These are phyloP conservation scores for Mucor velutinosus DNA, from an alignment of 371 early-diverging fungal species.

Conservation along the genomic window DNA sequence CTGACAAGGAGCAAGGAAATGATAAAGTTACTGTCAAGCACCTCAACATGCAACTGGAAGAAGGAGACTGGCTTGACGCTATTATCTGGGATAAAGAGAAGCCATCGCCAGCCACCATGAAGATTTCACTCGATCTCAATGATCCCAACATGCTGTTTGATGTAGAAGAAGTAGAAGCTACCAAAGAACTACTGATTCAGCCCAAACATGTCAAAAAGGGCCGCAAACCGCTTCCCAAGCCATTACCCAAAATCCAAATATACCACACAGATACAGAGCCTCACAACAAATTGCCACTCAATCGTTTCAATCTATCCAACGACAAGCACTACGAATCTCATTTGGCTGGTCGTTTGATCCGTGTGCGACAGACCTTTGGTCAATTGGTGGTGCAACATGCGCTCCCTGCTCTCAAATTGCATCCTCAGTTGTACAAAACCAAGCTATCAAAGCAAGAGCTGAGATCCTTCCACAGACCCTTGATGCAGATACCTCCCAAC, in stretches of 20 bases:
- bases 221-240: slow-evolving; percentile 43
- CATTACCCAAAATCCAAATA: slow-evolving; percentile 48
- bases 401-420: slow-evolving; percentile 89
- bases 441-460: slow-evolving; percentile 87
- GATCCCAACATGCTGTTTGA: slow-evolving; percentile 80
- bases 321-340: slow-evolving; percentile 92
- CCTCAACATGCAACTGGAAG: slow-evolving; percentile 60
- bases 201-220: slow-evolving; percentile 50
- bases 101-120: slow-evolving; percentile 58
- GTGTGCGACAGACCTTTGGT: slow-evolving; percentile 91
- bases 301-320: slow-evolving; percentile 94
- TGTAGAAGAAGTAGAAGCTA: slow-evolving; percentile 56
- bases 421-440: slow-evolving; percentile 88
- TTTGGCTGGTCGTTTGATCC: slow-evolving; percentile 70
- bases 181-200: slow-evolving; percentile 44
- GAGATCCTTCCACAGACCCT: slow-evolving; percentile 94
- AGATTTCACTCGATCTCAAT: slow-evolving; percentile 72
- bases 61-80: slow-evolving; percentile 67
- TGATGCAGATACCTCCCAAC: slow-evolving; percentile 64
- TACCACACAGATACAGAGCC: slow-evolving; percentile 54
- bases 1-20: not conserved
- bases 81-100: slow-evolving; percentile 81
- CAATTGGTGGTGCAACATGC: slow-evolving; percentile 93
- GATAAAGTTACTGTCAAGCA: slow-evolving; percentile 26
- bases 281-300: slow-evolving; percentile 61